phyloP scores from a whole-genome alignment of 345 rosid species.

The Erysimum cheiranthoides region DNA sequence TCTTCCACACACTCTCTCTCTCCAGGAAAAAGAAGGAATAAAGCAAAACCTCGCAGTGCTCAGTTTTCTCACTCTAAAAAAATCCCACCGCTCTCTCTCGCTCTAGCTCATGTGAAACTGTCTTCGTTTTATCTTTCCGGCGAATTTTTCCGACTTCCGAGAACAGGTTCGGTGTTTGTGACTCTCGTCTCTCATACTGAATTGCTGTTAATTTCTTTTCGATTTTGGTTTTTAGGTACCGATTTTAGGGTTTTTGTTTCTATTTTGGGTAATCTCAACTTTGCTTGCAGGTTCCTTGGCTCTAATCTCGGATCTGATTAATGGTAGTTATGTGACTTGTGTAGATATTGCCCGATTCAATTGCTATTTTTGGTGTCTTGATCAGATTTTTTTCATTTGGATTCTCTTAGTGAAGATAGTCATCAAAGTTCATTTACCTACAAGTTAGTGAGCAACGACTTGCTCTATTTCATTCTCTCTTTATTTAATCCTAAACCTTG shows the following conservation, averaged over 20 bases:
- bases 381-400: neutral
- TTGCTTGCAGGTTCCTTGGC: conserved; percentile 43
- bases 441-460: conserved; percentile 43
- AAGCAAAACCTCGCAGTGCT: conserved; percentile 34
- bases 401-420: conserved; percentile 30
- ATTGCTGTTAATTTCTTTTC: conserved; percentile 5
- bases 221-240: conserved; percentile 2
- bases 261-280: conserved; percentile 40
- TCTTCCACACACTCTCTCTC: conserved; percentile 27
- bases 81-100: conserved; percentile 4
- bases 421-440: conserved; percentile 34
- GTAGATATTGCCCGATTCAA: conserved; percentile 26
- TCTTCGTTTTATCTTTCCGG: conserved; percentile 22
- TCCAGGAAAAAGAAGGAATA: neutral
- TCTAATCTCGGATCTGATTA: conserved; percentile 64
- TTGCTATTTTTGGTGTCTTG: conserved; percentile 47
- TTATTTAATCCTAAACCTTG: neutral
- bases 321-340: conserved; percentile 25
- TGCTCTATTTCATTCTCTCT: conserved; percentile 37
- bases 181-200: conserved; percentile 10
- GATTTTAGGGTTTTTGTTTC: conserved; percentile 29
- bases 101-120: conserved; percentile 25
- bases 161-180: conserved; percentile 32
- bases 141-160: conserved; percentile 9
- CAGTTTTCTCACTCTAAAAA: conserved; percentile 27